Base-by-base conservation (phyloP, 805 yeast genomes). In the Wickerhamomyces sydowiorum region DNA sequence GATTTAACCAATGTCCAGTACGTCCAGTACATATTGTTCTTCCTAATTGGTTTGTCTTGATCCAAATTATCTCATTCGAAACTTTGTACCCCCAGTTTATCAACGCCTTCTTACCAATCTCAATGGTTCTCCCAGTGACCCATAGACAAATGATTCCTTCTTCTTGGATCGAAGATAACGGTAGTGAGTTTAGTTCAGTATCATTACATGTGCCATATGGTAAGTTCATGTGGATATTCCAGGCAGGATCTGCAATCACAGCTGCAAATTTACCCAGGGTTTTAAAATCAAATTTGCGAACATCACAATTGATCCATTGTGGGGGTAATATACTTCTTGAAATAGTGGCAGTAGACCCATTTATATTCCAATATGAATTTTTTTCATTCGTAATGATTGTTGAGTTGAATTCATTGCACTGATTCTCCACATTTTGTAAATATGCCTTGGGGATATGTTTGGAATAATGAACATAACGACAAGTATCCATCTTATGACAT, bases 1-100 rank as follows among this genome's bases (percentile, higher is more conserved):
- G 98, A 57, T 90, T 90, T 40, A 90, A 69, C 98, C 98, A 90
- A 60, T 90, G 98, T 0, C 98, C 98, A 0, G 98, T 90, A 49
- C 97, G 68, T 1, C 98, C 98, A 0, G 98, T 91, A 45, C 95
- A 89, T 34, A 90, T 89, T 0, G 96, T 90, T 46, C 96, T 69
- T 18, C 82, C 78, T 46, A 91, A 64, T 59, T 91, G 97, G 60
- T 90, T 90, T 5, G 93, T 78, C 60, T 90, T 90, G 45, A 88
- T 75, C 98, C 98, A 90, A 8, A 90, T 76, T 47, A 90, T 62
- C 59, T 90, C 97, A 59, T 89, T 91, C 19, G 76, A 65, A 5
- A 83, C 77, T 29, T 63, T 58, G 58, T 90, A 90, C 1, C 97
- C 97, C 96, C 96, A 89, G 44, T 75, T 78, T 4, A 59, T 60